A percentile compares a stretch with the other conserved stretches of the same genome.
Conservation (phyloP, 768 basidiomycete genomes). For the Amanita fuliginea region DNA sequence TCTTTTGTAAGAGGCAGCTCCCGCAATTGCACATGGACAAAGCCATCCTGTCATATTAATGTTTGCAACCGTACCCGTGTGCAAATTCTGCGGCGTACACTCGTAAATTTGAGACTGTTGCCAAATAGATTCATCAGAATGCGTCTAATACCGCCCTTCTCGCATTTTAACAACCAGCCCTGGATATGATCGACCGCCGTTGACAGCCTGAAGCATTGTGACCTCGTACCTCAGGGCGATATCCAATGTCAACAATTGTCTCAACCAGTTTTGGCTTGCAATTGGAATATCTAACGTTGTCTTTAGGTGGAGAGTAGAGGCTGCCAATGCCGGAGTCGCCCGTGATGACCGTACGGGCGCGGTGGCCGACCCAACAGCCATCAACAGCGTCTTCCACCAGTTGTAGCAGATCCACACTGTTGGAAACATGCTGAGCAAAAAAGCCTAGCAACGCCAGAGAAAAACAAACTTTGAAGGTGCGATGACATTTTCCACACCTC, state of each 20-base stretch:
- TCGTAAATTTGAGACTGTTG: conserved; percentile 89
- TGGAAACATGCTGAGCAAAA: conserved; percentile 5
- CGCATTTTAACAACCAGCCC: conserved; percentile 84
- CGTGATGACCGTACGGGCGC: conserved; percentile 61
- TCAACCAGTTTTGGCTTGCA: conserved; percentile 52
- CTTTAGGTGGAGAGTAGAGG: conserved; percentile 78
- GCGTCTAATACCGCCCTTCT: conserved; percentile 86
- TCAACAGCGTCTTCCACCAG: conserved; percentile 86
- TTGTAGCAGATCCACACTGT: conserved; percentile 64
- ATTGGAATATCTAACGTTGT: conserved; percentile 32
- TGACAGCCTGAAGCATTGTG: neutral
- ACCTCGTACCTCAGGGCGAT: conserved; percentile 46
- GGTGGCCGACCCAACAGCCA: conserved; percentile 89
- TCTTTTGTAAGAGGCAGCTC: conserved; percentile 51
- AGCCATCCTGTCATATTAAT: conserved; percentile 50
- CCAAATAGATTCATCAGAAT: conserved; percentile 93
- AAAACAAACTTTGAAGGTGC: conserved; percentile 46
- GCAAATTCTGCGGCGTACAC: conserved; percentile 30
- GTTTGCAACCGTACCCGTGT: conserved; percentile 1
- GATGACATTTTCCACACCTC: conserved; percentile 70
- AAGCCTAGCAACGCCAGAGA: neutral
- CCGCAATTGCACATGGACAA: conserved; percentile 74
- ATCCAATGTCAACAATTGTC: conserved; percentile 80
- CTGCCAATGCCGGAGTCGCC: conserved; percentile 80
- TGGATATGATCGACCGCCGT: conserved; percentile 15